Evolutionary conservation across 306 rosid genomes (phyloP).

Genomic region (Prunus armeniaca): DNA sequence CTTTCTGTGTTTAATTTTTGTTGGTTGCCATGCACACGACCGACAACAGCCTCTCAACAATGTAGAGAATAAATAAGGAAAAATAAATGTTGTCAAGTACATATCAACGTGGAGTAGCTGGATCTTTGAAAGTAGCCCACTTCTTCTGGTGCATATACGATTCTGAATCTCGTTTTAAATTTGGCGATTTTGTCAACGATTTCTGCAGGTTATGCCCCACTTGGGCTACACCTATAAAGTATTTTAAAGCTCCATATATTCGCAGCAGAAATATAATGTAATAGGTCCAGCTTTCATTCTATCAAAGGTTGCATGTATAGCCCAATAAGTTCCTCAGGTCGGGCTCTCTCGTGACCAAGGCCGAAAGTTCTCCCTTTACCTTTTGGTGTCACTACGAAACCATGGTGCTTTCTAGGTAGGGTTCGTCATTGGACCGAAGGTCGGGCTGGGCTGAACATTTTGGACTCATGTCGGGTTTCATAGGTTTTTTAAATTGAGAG

Average conservation of each 20-base stretch:
- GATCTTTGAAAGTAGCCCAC: not conserved
- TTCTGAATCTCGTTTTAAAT: not conserved
- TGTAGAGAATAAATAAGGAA: not conserved
- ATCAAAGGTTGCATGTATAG: not conserved
- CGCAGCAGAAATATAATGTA: not conserved
- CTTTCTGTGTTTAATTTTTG: not conserved
- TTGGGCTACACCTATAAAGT: not conserved
- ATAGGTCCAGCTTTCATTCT: not conserved
- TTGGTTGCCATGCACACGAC: not conserved
- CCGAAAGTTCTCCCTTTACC: not conserved
- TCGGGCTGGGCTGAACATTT: no score
- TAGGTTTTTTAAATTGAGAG: no score
- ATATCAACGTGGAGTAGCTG: not conserved
- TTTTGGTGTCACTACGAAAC: not conserved
- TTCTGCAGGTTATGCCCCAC: not conserved
- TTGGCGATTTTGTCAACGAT: not conserved
- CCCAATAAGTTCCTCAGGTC: not conserved
- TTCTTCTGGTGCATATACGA: not conserved
- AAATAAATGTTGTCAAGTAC: no score
- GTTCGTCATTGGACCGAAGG: no score
- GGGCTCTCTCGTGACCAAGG: not conserved
- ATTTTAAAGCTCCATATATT: not conserved
- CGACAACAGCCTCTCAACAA: not conserved
- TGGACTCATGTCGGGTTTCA: no score
- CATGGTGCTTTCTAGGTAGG: not conserved